Conservation (phyloP, 768 basidiomycete species). For the Heimioporus sp. region DNA sequence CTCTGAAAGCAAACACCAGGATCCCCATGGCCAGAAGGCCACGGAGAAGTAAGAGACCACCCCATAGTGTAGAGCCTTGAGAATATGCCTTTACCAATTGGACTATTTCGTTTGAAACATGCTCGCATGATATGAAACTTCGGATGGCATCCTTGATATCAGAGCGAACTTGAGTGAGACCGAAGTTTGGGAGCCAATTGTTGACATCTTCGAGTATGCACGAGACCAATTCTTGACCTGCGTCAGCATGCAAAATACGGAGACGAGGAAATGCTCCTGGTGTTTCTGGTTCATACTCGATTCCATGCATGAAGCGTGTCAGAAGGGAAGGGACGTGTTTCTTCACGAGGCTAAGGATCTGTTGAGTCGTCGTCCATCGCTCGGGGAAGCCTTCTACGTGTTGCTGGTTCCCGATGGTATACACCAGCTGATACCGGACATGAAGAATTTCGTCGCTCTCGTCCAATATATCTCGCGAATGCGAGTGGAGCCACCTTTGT, state of each 20-base stretch:
- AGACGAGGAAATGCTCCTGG: constrained; percentile 23
- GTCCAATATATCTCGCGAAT: constrained; percentile 28
- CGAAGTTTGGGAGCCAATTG: constrained; percentile 11
- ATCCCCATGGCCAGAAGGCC: constrained; percentile 34
- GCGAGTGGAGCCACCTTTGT: constrained; percentile 24
- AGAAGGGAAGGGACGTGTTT: constrained; percentile 13
- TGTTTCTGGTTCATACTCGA: constrained; percentile 17
- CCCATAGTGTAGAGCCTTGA: constrained; percentile 12
- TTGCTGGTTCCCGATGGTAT: constrained; percentile 32
- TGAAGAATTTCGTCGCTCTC: constrained; percentile 34
- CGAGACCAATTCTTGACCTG: constrained; percentile 10
- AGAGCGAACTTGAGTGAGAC: constrained; percentile 9
- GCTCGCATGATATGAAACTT: constrained; percentile 22
- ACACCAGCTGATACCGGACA: constrained; percentile 37
- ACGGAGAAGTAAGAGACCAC: constrained; percentile 31
- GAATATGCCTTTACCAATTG: constrained; percentile 7
- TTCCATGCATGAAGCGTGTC: background rate
- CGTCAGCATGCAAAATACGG: constrained; percentile 18
- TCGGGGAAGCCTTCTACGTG: constrained; percentile 30
- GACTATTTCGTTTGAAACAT: background rate
- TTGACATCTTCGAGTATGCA: constrained; percentile 14
- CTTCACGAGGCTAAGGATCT: constrained; percentile 27
- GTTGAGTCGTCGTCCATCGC: constrained; percentile 34
- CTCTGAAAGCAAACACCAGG: constrained; percentile 28
- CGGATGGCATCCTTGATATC: constrained; percentile 7